These are phyloP conservation scores for Brassica hybrid DNA, from an alignment of 441 rosid species.

Conservation along the genomic window DNA sequence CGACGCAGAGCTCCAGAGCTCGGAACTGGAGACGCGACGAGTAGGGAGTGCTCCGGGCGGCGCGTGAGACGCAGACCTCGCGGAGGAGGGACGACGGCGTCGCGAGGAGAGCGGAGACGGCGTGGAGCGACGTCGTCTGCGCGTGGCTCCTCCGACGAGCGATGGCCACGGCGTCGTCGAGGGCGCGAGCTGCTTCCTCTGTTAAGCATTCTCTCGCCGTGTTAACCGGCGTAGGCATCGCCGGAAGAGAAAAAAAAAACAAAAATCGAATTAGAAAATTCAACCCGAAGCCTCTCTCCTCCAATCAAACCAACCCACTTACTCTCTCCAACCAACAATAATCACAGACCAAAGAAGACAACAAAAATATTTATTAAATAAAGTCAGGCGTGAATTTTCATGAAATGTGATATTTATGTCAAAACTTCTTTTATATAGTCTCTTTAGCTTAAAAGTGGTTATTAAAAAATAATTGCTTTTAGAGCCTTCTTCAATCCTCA, in stretches of 20 bases:
- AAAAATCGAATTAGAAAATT: not conserved
- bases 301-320: slow-evolving; percentile 27
- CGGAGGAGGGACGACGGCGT: too few species aligned
- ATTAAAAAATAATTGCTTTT: not conserved
- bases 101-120: too few species aligned
- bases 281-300: slow-evolving; percentile 40
- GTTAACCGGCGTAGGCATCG: slow-evolving; percentile 78
- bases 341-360: not conserved
- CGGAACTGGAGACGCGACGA: too few species aligned
- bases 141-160: slow-evolving; percentile 87
- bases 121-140: too few species aligned
- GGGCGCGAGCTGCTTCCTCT: slow-evolving; percentile 69
- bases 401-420: slow-evolving; percentile 23
- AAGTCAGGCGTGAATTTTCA: slow-evolving; percentile 5
- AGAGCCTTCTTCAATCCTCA: slow-evolving; percentile 17
- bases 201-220: slow-evolving; percentile 75
- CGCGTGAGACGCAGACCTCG: too few species aligned
- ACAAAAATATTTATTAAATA: not conserved
- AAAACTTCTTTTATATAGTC: slow-evolving; percentile 16
- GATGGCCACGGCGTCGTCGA: slow-evolving; percentile 73
- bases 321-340: not conserved
- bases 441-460: slow-evolving; percentile 30
- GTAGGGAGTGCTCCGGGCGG: too few species aligned
- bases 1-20: too few species aligned
- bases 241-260: slow-evolving; percentile 49